A percentile compares a stretch with the other conserved stretches of the same genome.
These are phyloP conservation scores for Aphanomyces astaci DNA, from an alignment of 352 stramenopile species.

Conservation along the genomic window DNA sequence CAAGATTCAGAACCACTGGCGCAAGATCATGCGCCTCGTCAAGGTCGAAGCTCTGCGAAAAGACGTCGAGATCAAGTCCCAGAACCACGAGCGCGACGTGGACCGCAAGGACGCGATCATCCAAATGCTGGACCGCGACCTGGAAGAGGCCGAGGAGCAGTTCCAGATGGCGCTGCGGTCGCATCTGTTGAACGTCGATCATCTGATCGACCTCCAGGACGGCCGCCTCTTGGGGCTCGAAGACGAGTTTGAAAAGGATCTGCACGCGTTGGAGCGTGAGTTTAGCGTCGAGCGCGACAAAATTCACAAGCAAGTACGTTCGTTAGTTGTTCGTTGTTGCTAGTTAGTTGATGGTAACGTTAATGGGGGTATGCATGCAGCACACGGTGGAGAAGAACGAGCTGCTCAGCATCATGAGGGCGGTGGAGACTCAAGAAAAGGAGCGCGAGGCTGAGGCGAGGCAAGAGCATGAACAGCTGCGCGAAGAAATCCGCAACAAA, in stretches of 20 bases:
- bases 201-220: slow-evolving; percentile 89
- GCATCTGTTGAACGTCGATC: slow-evolving; percentile 87
- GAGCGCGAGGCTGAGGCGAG: slow-evolving; percentile 63
- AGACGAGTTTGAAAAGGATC: slow-evolving; percentile 85
- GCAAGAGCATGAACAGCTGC: slow-evolving; percentile 81
- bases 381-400: slow-evolving; percentile 65
- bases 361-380: slow-evolving; percentile 24
- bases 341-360: not conserved
- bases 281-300: slow-evolving; percentile 81
- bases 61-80: slow-evolving; percentile 86
- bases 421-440: slow-evolving; percentile 78
- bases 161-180: slow-evolving; percentile 85
- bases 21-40: slow-evolving; percentile 92
- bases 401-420: slow-evolving; percentile 77
- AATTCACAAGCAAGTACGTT: slow-evolving; percentile 36
- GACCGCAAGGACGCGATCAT: slow-evolving; percentile 92
- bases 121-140: slow-evolving; percentile 90
- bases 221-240: slow-evolving; percentile 80
- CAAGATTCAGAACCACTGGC: slow-evolving; percentile 94
- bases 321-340: not conserved
- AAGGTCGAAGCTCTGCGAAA: slow-evolving; percentile 89
- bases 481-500: slow-evolving; percentile 92
- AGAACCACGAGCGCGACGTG: slow-evolving; percentile 94
- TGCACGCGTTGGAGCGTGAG: slow-evolving; percentile 74
- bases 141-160: slow-evolving; percentile 92